These are phyloP conservation scores for Mucor indicus DNA, from an alignment of 371 early-diverging fungal genomes.

Conservation along the genomic window DNA sequence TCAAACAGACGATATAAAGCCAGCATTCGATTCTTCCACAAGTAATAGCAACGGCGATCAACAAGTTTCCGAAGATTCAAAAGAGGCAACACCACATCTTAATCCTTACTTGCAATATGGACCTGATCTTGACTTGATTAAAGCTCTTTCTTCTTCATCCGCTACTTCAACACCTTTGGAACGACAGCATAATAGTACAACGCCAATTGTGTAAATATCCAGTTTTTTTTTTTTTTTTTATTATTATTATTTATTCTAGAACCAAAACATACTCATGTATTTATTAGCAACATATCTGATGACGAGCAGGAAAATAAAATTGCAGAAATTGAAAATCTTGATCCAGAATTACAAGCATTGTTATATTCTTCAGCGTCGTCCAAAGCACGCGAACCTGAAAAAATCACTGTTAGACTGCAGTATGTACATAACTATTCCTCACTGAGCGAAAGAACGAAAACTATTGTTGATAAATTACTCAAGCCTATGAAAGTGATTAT, in stretches of 20 bases:
- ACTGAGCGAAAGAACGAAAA: neutral
- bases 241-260: too few relatives aligned
- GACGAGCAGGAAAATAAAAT: neutral
- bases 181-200: neutral
- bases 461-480: constrained; percentile 3
- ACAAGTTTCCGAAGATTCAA: too few relatives aligned
- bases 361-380: neutral
- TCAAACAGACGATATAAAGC: too few relatives aligned
- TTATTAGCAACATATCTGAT: neutral
- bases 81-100: too few relatives aligned
- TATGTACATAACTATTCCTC: constrained; percentile 11
- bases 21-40: too few relatives aligned
- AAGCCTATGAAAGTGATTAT: constrained; percentile 34
- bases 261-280: neutral
- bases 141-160: too few relatives aligned
- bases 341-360: constrained; percentile 33
- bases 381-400: constrained; percentile 12
- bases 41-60: too few relatives aligned
- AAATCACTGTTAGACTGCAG: constrained; percentile 30
- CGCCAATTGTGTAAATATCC: too few relatives aligned
- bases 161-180: neutral
- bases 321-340: constrained; percentile 28
- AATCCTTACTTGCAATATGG: too few relatives aligned
- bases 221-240: too few relatives aligned
- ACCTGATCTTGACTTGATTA: too few relatives aligned